Evolutionary conservation across 768 basidiomycete genomes (phyloP).

Genomic region (Suillus americanus): DNA sequence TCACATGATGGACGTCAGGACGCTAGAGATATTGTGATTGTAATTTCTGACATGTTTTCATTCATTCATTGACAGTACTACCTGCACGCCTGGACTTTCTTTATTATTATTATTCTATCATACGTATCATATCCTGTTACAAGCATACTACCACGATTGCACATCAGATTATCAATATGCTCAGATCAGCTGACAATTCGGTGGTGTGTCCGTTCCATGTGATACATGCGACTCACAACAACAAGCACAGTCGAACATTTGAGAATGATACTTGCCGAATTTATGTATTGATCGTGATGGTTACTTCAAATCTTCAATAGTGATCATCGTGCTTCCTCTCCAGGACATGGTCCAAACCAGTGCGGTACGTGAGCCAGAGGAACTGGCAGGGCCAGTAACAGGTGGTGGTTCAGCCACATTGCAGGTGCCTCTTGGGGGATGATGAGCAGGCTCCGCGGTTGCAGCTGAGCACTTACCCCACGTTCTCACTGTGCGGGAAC

Average conservation of each 20-base stretch:
- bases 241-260: neutral
- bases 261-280: neutral
- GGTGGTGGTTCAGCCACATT: neutral
- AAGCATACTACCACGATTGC: no score
- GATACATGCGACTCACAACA: no score
- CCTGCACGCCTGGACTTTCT: no score
- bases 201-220: no score
- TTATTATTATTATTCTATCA: no score
- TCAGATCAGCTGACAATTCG: no score
- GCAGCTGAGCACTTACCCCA: conserved; percentile 41
- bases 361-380: neutral
- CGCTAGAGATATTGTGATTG: neutral
- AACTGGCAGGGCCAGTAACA: neutral
- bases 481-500: conserved; percentile 37
- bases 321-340: neutral
- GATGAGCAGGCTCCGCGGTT: conserved; percentile 31
- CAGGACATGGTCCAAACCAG: neutral
- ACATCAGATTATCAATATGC: no score
- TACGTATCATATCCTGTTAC: no score
- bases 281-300: neutral
- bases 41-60: neutral
- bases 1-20: neutral
- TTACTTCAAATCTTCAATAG: neutral
- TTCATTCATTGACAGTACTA: neutral
- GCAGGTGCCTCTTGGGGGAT: conserved; percentile 8